These are phyloP conservation scores for Fraxinus cuspidata DNA, from an alignment of 257 asterid species.

Conservation along the genomic window DNA sequence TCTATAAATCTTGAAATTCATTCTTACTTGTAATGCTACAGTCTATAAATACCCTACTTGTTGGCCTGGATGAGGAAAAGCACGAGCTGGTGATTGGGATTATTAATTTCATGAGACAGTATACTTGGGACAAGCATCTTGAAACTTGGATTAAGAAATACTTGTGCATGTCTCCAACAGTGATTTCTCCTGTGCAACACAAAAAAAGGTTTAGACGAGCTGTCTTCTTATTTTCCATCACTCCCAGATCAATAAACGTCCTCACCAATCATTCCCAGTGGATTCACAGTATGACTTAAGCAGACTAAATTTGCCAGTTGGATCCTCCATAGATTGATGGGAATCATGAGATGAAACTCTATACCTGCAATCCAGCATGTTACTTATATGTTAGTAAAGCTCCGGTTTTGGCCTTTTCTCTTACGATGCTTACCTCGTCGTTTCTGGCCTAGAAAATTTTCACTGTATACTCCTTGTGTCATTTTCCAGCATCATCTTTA, in stretches of 20 bases:
- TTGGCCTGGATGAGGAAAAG: slow-evolving; percentile 75
- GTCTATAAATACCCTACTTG: slow-evolving; percentile 72
- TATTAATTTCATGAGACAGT: slow-evolving; percentile 83
- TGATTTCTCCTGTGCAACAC: slow-evolving; percentile 68
- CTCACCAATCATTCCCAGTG: slow-evolving; percentile 28
- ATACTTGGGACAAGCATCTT: slow-evolving; percentile 85
- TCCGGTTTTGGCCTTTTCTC: not conserved
- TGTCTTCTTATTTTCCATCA: slow-evolving; percentile 72
- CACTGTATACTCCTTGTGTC: not conserved
- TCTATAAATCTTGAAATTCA: not conserved
- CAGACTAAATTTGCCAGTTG: slow-evolving; percentile 33
- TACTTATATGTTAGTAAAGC: not conserved
- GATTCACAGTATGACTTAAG: slow-evolving; percentile 32
- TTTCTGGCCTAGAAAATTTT: not conserved
- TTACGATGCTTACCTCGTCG: not conserved
- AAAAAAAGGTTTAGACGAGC: slow-evolving; percentile 78
- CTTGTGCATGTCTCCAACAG: slow-evolving; percentile 76
- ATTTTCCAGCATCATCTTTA: not conserved
- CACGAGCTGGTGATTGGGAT: slow-evolving; percentile 73
- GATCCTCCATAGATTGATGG: slow-evolving; percentile 24
- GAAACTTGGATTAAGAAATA: slow-evolving; percentile 81
- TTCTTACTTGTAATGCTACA: slow-evolving; percentile 26
- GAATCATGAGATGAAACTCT: not conserved
- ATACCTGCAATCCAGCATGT: not conserved
- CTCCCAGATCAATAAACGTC: slow-evolving; percentile 78